Conservation (phyloP, 2,329 filamentous ascomycete genomes). For the Didymosphaeria variabile region DNA sequence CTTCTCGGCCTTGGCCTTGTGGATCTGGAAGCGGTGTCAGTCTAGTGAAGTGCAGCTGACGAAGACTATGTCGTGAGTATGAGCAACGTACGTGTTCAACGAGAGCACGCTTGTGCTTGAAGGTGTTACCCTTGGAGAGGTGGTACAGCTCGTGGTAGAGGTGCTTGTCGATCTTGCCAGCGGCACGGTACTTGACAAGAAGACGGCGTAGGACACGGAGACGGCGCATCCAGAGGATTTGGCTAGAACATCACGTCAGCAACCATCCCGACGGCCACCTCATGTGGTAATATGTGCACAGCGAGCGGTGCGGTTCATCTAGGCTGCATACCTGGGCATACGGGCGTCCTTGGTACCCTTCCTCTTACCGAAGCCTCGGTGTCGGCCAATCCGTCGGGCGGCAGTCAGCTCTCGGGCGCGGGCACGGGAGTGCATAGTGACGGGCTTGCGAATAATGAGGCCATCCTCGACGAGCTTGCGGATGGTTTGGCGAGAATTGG, state of each 20-base stretch:
- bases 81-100: slow-evolving; percentile 93
- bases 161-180: slow-evolving; percentile 99
- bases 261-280: slow-evolving; percentile 26
- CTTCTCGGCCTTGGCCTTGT: slow-evolving; percentile 99
- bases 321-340: slow-evolving; percentile 86
- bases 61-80: slow-evolving; percentile 47
- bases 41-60: slow-evolving; percentile 28
- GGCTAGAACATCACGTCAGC: slow-evolving; percentile 65
- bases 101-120: slow-evolving; percentile 99
- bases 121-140: slow-evolving; percentile 99
- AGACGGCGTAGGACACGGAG: slow-evolving; percentile 99
- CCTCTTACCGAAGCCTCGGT: slow-evolving; percentile 99
- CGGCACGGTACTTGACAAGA: slow-evolving; percentile 99
- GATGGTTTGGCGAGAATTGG: slow-evolving; percentile 99
- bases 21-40: slow-evolving; percentile 73
- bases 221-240: slow-evolving; percentile 99
- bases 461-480: slow-evolving; percentile 99
- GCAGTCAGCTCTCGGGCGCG: slow-evolving; percentile 95
- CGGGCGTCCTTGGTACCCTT: slow-evolving; percentile 99
- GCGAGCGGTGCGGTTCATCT: slow-evolving; percentile 24
- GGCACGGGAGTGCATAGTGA: slow-evolving; percentile 99
- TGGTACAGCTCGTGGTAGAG: slow-evolving; percentile 99
- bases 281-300: slow-evolving; percentile 13
- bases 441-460: slow-evolving; percentile 99
- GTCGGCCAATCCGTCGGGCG: slow-evolving; percentile 92